Conservation (phyloP, 78 protist genomes). For the Planoprotostelium fungivorum region DNA sequence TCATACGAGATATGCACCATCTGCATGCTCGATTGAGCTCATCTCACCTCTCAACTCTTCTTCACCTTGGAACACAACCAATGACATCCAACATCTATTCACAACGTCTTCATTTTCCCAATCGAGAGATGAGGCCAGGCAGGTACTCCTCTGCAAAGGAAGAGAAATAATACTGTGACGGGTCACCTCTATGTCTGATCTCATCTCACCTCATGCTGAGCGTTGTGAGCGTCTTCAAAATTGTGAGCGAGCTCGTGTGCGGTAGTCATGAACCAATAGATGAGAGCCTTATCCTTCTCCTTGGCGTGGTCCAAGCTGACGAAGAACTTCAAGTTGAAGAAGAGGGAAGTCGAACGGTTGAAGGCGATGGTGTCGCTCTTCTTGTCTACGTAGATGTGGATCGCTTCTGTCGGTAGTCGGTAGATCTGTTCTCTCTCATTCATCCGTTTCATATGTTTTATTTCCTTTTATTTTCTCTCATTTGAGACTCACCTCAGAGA, state of each 20-base stretch:
- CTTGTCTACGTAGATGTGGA: neutral
- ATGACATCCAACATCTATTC: too few species aligned
- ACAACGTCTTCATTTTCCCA: too few species aligned
- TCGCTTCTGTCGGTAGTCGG: neutral
- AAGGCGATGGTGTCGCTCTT: neutral
- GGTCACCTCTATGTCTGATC: neutral
- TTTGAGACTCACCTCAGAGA: neutral
- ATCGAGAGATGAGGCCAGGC: neutral
- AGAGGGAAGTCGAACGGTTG: neutral
- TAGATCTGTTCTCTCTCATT: neutral
- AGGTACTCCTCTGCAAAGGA: neutral
- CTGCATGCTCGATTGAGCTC: too few species aligned
- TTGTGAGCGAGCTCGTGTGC: conserved; percentile 21
- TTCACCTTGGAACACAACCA: too few species aligned
- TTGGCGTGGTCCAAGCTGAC: neutral
- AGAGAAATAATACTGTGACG: neutral
- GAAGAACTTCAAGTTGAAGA: neutral
- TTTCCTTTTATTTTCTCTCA: neutral
- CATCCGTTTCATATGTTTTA: too few species aligned
- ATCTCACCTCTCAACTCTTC: too few species aligned
- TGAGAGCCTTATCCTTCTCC: neutral
- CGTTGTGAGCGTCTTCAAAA: conserved; percentile 8
- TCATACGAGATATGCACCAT: too few species aligned
- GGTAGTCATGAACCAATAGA: conserved; percentile 17
- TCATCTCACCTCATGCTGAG: neutral